Conservation (phyloP, 1,284 basidiomycete genomes). For the Tylopilus sp. region DNA sequence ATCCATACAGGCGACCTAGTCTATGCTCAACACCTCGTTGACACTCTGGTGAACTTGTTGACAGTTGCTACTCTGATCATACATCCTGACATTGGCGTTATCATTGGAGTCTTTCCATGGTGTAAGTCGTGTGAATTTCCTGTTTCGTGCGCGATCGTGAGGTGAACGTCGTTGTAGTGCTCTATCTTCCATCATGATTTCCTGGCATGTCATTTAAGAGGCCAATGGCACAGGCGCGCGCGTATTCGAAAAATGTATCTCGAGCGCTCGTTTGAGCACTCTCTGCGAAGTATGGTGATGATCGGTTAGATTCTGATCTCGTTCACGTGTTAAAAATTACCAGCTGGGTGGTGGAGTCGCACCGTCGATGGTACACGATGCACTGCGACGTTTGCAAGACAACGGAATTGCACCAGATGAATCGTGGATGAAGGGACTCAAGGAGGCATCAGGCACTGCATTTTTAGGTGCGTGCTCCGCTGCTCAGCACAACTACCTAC, state of each 20-base stretch:
- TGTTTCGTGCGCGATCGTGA: too few species aligned
- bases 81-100: conserved; percentile 8
- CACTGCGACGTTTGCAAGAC: conserved; percentile 7
- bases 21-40: too few species aligned
- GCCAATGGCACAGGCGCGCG: conserved; percentile 1
- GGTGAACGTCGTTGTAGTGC: neutral
- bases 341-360: neutral
- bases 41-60: neutral
- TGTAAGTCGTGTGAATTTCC: conserved; percentile 7
- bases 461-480: conserved; percentile 10
- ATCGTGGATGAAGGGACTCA: conserved; percentile 7
- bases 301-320: too few species aligned
- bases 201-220: conserved; percentile 25
- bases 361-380: conserved; percentile 18
- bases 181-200: conserved; percentile 19
- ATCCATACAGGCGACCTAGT: too few species aligned
- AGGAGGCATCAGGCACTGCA: conserved; percentile 8
- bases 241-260: conserved; percentile 1
- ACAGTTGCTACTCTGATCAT: neutral
- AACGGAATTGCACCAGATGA: neutral
- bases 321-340: too few species aligned
- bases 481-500: too few species aligned
- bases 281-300: too few species aligned
- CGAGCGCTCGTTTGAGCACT: conserved; percentile 16
- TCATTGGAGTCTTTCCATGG: conserved; percentile 11